Percentiles rank a stretch among this genome's conserved stretches.
Evolutionary conservation across 108 stramenopile genomes (phyloP).

Genomic region (Discostella stelligeroides): DNA sequence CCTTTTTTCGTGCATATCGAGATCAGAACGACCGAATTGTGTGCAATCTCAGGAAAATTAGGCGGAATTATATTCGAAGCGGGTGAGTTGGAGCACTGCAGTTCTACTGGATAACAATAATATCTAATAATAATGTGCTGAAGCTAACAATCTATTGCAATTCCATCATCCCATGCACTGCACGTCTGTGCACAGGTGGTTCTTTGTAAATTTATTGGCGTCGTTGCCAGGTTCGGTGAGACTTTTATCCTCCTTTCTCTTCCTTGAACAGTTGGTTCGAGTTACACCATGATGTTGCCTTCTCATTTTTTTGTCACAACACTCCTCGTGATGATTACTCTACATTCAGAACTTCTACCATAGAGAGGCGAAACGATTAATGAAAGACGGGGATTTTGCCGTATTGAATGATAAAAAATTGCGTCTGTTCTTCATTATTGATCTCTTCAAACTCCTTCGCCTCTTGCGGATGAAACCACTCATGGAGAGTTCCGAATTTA

Average conservation of each 20-base stretch:
- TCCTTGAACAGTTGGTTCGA: neutral
- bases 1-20: slow-evolving; percentile 49
- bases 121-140: no score
- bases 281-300: neutral
- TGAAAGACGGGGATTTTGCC: neutral
- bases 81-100: no score
- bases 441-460: slow-evolving; percentile 39
- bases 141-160: neutral
- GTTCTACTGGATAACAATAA: no score
- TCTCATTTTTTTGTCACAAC: no score
- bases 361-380: neutral
- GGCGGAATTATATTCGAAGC: slow-evolving; percentile 44
- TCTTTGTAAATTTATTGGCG: slow-evolving; percentile 26
- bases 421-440: slow-evolving; percentile 4
- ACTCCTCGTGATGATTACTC: neutral
- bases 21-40: slow-evolving; percentile 16
- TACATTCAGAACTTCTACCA: neutral
- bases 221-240: slow-evolving; percentile 26
- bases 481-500: slow-evolving; percentile 21
- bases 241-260: neutral
- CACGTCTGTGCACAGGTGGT: slow-evolving; percentile 5
- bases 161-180: neutral
- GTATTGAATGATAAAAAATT: neutral
- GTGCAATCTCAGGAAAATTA: slow-evolving; percentile 15
- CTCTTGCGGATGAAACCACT: slow-evolving; percentile 26